Conservation (phyloP, 163 green algal genomes). For the Scenedesmus sp. region DNA sequence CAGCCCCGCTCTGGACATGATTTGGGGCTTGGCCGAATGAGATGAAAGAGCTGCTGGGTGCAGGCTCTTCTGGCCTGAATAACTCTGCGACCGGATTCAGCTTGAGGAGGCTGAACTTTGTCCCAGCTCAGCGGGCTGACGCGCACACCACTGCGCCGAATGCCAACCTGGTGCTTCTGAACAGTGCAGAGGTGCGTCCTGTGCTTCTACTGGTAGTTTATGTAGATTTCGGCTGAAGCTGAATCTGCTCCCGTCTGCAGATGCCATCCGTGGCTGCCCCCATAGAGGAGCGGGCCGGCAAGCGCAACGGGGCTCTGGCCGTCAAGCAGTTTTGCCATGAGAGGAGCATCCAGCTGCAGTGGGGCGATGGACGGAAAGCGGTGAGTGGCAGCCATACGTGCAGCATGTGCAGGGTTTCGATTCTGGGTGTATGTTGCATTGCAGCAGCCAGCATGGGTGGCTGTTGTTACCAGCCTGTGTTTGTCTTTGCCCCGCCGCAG, state of each 20-base stretch:
- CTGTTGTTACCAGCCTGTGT: neutral
- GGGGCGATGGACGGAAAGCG: constrained; percentile 1
- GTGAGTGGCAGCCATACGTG: neutral
- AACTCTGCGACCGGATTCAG: neutral
- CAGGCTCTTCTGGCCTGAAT: neutral
- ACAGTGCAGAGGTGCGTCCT: constrained; percentile 16
- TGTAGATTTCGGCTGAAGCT: neutral
- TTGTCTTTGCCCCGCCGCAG: neutral
- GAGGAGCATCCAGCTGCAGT: constrained; percentile 26
- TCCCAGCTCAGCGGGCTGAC: constrained; percentile 59
- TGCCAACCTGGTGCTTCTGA: constrained; percentile 61
- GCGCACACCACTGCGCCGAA: constrained; percentile 49
- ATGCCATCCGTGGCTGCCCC: constrained; percentile 44
- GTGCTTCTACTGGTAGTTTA: neutral
- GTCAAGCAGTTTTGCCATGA: constrained; percentile 35
- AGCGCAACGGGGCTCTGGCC: neutral
- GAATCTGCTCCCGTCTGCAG: constrained; percentile 34
- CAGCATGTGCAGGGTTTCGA: neutral
- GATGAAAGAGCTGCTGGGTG: constrained; percentile 16
- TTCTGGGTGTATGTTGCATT: neutral
- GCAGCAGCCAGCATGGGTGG: constrained; percentile 2
- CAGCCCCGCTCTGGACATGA: neutral
- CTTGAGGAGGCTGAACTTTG: constrained; percentile 58
- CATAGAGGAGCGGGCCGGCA: constrained; percentile 4
- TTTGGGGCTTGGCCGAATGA: neutral